Evolutionary conservation across 192 early-diverging fungal species (phyloP), one percentile per base, ranked within the genome.

Genomic region (Jimgerdemannia lactiflua): DNA sequence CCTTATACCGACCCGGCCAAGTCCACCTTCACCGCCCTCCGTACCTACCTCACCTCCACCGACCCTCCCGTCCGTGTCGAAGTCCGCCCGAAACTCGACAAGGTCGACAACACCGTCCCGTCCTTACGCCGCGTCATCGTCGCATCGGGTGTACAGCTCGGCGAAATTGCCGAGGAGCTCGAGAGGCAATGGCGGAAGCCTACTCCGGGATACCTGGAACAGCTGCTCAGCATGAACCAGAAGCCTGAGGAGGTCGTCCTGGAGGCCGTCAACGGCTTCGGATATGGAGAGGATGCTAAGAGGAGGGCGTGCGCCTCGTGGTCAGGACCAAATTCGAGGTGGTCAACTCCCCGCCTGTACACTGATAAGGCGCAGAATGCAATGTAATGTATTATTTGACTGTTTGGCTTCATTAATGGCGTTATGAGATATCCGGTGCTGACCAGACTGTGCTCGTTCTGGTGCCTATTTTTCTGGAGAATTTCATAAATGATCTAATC

Each of bases 101-200:
- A 82, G 39, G 75, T 74, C 29, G 86, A 87, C 66, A 71, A 78
- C 42, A 75, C 77, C 42, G 67, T 81, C 10, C 74, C 78, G 10
- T 80, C 86, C 0, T 67, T 78, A 2, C 81, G 84, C 69, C 73
- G 86, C 54, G 79, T 85, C 70, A 83, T 85, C 71, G 77, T 79
- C 42, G 79, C 78, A 67, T 80, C 75, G 65, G 86, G 83, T 3
- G 79, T 81, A 40, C 71, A 70, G 70, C 44, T 85, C 39, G 83
- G 78, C 19, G 83, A 83, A 4, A 82, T 87, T 70, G 74, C 77
- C 19, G 65, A 75, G 4, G 81, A 79, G 3, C 64, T 87, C 18
- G 83, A 87, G 9, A 73, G 76, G 74, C 81, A 82, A 69, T 87
- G 86, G 86, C 73, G 72, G 3, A 75, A 81, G 7, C 83, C 83